Base-by-base conservation (phyloP, 2,329 filamentous ascomycete species). In the Neospermospora avenae region DNA sequence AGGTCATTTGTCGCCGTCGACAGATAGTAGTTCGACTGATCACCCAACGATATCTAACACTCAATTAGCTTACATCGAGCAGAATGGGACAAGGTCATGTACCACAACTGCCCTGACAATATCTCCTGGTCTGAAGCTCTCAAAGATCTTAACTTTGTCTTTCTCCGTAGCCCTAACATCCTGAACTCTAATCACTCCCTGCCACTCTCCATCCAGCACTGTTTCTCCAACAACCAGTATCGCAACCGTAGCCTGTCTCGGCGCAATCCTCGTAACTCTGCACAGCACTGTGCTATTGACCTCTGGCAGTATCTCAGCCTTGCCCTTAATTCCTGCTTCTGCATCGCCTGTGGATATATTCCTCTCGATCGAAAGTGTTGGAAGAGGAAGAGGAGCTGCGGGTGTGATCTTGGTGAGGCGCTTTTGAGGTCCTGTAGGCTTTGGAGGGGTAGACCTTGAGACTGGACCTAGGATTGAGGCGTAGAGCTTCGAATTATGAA, bases 91-190 rank as follows among this genome's bases (percentile, higher is more conserved):
- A n/a, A 18, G 1, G 46, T 10, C 3, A 62, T 58, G 59, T 70
- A 91, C 88, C 70, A 99, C 92, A 58, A 88, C 84, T 4, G 91
- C 95, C 54, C 91, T 80, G 55, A 99, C 90, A 66, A 98, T 86
- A 77, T 99, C 95, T 0, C 95, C 95, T 0, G 96, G 93, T 66
- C 92, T 83, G 73, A 98, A 98, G 70, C 88, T 90, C 74, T 96
- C 92, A 67, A 91, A 88, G 64, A 98, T 90, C 73, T 89, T 91
- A 45, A 97, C 91, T 68, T 91, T 90, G 73, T 98, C 95, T 77
- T 97, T 96, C 77, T 99, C 95, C 18, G 95, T 96, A 3, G 92
- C 91, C 58, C 95, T 83, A 35, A 99, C 91, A 72, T 99, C 95
- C 77, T 98, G 93, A 64, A 88, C 85, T 18, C 92, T 84, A 62